Evolutionary conservation across 805 yeast species (phyloP), one percentile per base, ranked within the genome.

Genomic region (Saturnispora besseyi): DNA sequence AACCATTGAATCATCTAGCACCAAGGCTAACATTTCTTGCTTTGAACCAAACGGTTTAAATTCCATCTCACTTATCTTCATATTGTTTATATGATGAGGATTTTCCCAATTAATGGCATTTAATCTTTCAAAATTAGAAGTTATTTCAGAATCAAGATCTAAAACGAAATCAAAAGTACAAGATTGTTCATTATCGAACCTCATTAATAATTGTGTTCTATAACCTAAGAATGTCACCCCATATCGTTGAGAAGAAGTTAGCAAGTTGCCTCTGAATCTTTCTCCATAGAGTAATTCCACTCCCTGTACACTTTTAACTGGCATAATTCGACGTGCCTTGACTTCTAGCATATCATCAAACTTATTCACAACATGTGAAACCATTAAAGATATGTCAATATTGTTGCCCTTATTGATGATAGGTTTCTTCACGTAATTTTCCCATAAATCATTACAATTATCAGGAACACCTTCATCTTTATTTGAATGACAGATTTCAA

Each of bases 1-100:
- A 0, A 72, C 68, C 6, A 74, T 56, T 0, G 87, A 87, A 59
- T 78, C 79, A 58, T 82, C 87, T 13, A 69, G 55, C 43, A 82
- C 77, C 3, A 70, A 70, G 1, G 69, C 72, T 6, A 84, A 51
- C 0, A 76, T 73, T 48, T 74, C 76, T 15, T 59, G 57, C 1
- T 64, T n/a, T 22, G 30, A 26, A 7, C 6, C 24, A 5, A 28
- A 21, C 3, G 48, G 33, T 5, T 7, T 15, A 10, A 41, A 21
- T 28, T 18, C 9, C 40, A 47, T 47, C 10, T 32, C 38, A 15
- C 43, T 33, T 3, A 47, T 24, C 18, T 18, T 38, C 24, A 47
- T n/a, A 10, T 11, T 36, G 41, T 47, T 47, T 11, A 47, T 47
- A 22, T 47, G 50, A 41, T 47, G 45, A 11, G 50, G 50, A 32